phyloP scores from a whole-genome alignment of 306 rosid species.

The Vigna mungo region DNA sequence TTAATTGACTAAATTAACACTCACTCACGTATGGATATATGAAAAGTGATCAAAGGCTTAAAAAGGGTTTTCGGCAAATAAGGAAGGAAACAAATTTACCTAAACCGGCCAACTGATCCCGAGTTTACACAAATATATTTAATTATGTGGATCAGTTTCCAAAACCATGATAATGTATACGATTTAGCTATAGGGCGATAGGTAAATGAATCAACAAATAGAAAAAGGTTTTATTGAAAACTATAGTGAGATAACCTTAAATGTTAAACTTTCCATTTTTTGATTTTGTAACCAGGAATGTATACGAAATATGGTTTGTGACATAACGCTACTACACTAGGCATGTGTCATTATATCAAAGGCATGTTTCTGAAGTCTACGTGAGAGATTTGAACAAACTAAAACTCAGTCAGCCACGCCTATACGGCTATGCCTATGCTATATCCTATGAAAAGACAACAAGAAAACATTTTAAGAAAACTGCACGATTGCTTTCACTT shows the following conservation, averaged over 20 bases:
- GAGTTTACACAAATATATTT: not conserved
- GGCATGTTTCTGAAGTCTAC: not conserved
- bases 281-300: not conserved
- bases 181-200: not conserved
- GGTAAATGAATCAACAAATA: not conserved
- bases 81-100: not conserved
- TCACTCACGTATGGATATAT: not conserved
- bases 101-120: not conserved
- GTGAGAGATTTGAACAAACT: not conserved
- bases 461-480: not conserved
- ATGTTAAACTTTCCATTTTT: conserved; percentile 5
- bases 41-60: not conserved
- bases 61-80: conserved; percentile 1
- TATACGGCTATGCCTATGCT: not conserved
- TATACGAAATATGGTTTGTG: not conserved
- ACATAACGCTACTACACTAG: not conserved
- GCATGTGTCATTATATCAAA: not conserved
- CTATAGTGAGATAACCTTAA: not conserved
- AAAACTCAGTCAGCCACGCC: not conserved
- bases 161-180: not conserved
- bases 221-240: not conserved
- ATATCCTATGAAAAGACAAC: not conserved
- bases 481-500: not conserved
- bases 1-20: not conserved
- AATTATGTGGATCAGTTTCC: not conserved